Percentiles rank a stretch among this genome's conserved stretches.
These are phyloP conservation scores for Astragalus membranaceus DNA, from an alignment of 306 rosid genomes.

Conservation along the genomic window DNA sequence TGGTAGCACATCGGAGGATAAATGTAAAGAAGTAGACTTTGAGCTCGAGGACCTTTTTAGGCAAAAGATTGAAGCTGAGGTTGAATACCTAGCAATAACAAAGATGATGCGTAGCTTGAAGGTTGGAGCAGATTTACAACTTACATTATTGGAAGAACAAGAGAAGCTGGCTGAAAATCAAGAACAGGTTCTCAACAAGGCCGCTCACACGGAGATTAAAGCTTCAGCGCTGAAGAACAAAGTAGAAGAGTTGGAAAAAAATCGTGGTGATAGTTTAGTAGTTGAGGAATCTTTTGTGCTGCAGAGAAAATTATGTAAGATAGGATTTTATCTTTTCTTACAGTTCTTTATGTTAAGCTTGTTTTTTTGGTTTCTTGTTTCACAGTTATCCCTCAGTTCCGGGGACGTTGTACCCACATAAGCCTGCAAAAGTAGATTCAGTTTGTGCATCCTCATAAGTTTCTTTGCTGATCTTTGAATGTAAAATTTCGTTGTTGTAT, in stretches of 20 bases:
- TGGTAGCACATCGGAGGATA: slow-evolving; percentile 37
- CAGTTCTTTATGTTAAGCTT: slow-evolving; percentile 50
- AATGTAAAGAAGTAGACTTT: slow-evolving; percentile 26
- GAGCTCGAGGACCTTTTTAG: slow-evolving; percentile 46
- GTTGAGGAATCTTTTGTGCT: slow-evolving; percentile 48
- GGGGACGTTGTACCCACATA: slow-evolving; percentile 75
- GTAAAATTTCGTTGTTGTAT: slow-evolving; percentile 31
- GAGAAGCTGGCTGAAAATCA: slow-evolving; percentile 44
- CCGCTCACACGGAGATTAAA: slow-evolving; percentile 42
- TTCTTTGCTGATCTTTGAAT: slow-evolving; percentile 24
- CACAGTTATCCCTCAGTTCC: slow-evolving; percentile 37
- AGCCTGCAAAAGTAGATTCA: slow-evolving; percentile 22
- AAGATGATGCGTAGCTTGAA: slow-evolving; percentile 41
- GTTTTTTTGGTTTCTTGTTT: slow-evolving; percentile 38
- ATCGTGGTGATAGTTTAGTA: slow-evolving; percentile 39
- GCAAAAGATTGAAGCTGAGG: slow-evolving; percentile 70
- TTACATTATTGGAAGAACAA: slow-evolving; percentile 41
- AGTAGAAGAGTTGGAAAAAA: slow-evolving; percentile 47
- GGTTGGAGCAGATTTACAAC: slow-evolving; percentile 26
- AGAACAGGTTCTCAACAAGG: slow-evolving; percentile 38
- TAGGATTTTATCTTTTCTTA: slow-evolving; percentile 39
- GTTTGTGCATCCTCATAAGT: slow-evolving; percentile 30
- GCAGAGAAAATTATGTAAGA: slow-evolving; percentile 54
- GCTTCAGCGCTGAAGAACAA: slow-evolving; percentile 47
- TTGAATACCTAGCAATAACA: slow-evolving; percentile 47